A percentile compares a stretch with the other conserved stretches of the same genome.
Evolutionary conservation across 345 rosid species (phyloP).

Genomic region (Eucalyptus dawsonii): DNA sequence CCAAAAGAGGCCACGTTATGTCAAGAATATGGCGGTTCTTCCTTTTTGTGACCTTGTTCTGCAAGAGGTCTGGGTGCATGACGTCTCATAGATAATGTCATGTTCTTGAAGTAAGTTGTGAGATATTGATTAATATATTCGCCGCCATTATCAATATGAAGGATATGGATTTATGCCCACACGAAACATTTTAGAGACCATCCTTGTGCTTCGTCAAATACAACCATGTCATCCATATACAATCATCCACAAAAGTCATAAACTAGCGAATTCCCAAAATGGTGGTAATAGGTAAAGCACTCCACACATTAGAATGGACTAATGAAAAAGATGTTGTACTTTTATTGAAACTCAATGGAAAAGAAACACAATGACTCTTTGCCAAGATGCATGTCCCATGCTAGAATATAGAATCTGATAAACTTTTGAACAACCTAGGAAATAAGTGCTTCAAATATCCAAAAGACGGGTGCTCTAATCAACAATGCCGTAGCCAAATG

Average conservation of each 20-base stretch:
- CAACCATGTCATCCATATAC: neutral
- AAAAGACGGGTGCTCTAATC: neutral
- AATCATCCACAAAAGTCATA: neutral
- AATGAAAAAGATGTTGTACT: neutral
- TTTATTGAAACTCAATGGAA: neutral
- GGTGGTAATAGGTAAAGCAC: neutral
- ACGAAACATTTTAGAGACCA: neutral
- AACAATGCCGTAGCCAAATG: rapidly evolving
- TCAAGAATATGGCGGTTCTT: neutral
- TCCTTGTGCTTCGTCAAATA: neutral
- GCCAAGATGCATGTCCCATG: neutral
- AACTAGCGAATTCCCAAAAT: neutral
- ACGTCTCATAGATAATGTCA: neutral
- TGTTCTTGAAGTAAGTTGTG: neutral
- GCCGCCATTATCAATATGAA: neutral
- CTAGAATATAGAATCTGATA: neutral
- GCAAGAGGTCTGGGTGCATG: neutral
- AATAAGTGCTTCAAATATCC: neutral
- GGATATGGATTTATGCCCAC: neutral
- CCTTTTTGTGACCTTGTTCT: neutral
- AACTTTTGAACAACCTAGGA: neutral
- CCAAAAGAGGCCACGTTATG: neutral
- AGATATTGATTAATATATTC: neutral
- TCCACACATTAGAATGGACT: neutral
- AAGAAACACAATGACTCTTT: neutral